Conservation (phyloP, 345 rosid species). For the Eucalyptus curtisii region DNA sequence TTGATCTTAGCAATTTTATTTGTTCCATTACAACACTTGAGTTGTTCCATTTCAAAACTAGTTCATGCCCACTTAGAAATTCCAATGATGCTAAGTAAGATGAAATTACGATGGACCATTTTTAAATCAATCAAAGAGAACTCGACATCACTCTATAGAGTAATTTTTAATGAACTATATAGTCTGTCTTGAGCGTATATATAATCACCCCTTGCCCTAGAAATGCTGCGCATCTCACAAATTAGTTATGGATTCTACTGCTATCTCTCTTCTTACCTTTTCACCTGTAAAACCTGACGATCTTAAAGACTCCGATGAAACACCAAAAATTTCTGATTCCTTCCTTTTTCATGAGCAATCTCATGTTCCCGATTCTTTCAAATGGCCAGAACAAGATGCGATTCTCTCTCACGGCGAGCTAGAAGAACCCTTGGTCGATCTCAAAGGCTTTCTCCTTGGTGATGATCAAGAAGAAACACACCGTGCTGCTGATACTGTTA, state of each 20-base stretch:
- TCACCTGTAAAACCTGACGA: background rate
- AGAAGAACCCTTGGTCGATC: constrained; percentile 28
- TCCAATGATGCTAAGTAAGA: background rate
- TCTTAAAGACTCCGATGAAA: background rate
- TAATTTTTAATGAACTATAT: background rate
- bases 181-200: background rate
- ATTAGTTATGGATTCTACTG: background rate
- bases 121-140: background rate
- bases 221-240: background rate
- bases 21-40: background rate
- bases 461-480: constrained; percentile 10
- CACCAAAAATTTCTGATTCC: background rate
- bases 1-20: background rate
- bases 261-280: background rate
- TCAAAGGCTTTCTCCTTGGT: constrained; percentile 28
- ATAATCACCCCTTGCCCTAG: background rate
- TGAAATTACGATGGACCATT: background rate
- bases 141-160: background rate
- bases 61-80: background rate
- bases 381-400: constrained; percentile 30
- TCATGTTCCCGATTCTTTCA: constrained; percentile 14
- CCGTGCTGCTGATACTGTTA: constrained; percentile 10
- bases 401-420: constrained; percentile 18
- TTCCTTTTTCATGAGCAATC: background rate
- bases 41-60: background rate